Conservation (phyloP, 23 red algal genomes). For the Agarophyton chilense region DNA sequence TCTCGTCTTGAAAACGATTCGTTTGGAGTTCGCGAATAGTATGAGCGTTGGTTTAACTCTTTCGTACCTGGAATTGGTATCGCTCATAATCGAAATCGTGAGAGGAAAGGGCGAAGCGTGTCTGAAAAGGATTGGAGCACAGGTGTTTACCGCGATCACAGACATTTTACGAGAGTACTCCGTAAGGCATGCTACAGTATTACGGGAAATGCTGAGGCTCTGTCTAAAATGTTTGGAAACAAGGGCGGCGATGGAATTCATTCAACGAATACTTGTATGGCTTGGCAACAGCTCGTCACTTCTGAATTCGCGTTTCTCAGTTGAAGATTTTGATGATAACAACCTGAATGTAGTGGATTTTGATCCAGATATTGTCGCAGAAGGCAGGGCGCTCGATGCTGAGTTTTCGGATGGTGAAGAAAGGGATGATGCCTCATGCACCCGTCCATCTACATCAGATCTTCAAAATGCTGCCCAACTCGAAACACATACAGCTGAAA, state of each 20-base stretch:
- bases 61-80: conserved; percentile 42
- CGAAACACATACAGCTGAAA: conserved; percentile 1
- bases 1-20: conserved; percentile 16
- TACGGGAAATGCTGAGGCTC: conserved; percentile 49
- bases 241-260: conserved; percentile 13
- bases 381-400: conserved; percentile 31
- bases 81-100: neutral
- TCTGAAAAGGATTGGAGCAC: neutral
- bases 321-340: neutral
- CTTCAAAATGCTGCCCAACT: neutral
- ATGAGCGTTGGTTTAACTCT: conserved; percentile 60
- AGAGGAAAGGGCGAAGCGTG: neutral
- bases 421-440: neutral
- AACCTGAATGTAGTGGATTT: conserved; percentile 35
- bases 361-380: conserved; percentile 59
- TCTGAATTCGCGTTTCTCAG: conserved; percentile 33
- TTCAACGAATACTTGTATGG: neutral
- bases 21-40: conserved; percentile 46
- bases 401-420: conserved; percentile 8
- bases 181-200: conserved; percentile 37
- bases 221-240: conserved; percentile 12
- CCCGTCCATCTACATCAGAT: neutral
- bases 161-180: conserved; percentile 55
- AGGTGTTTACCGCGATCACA: conserved; percentile 18
- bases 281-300: conserved; percentile 37